A percentile compares a stretch with the other conserved stretches of the same genome.
phyloP scores from a whole-genome alignment of 352 stramenopile genomes.

The Phytophthora sp. region DNA sequence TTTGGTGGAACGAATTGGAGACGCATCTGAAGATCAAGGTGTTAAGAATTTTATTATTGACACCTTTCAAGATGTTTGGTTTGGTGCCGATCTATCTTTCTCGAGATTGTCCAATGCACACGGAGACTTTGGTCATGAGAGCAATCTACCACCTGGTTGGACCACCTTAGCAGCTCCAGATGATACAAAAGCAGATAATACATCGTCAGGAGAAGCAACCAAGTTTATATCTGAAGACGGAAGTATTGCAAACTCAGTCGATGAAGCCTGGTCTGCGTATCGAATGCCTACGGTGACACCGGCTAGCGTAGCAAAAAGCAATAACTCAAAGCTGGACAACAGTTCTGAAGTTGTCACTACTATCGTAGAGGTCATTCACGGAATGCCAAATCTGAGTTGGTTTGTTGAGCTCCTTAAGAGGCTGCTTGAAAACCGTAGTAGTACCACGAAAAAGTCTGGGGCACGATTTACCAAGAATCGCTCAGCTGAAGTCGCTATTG shows the following conservation, averaged over 20 bases:
- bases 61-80: slow-evolving; percentile 89
- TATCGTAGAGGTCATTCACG: slow-evolving; percentile 82
- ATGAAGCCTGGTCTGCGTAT: slow-evolving; percentile 71
- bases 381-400: slow-evolving; percentile 74
- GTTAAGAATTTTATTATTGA: slow-evolving; percentile 90
- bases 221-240: slow-evolving; percentile 73
- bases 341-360: slow-evolving; percentile 60
- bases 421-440: slow-evolving; percentile 45
- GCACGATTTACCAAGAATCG: slow-evolving; percentile 46
- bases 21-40: slow-evolving; percentile 66
- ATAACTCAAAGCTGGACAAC: slow-evolving; percentile 68
- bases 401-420: slow-evolving; percentile 73
- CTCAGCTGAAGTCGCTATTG: slow-evolving; percentile 53
- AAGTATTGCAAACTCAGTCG: slow-evolving; percentile 42
- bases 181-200: slow-evolving; percentile 3
- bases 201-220: no score
- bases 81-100: slow-evolving; percentile 63
- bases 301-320: slow-evolving; percentile 69
- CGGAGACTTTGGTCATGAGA: slow-evolving; percentile 49
- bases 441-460: slow-evolving; percentile 13
- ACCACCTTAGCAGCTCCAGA: slow-evolving; percentile 17
- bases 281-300: slow-evolving; percentile 60
- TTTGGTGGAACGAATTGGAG: slow-evolving; percentile 79
- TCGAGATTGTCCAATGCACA: slow-evolving; percentile 39
- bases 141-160: slow-evolving; percentile 63